Conservation (phyloP, 108 stramenopile genomes). For the Craspedostauros australis region DNA sequence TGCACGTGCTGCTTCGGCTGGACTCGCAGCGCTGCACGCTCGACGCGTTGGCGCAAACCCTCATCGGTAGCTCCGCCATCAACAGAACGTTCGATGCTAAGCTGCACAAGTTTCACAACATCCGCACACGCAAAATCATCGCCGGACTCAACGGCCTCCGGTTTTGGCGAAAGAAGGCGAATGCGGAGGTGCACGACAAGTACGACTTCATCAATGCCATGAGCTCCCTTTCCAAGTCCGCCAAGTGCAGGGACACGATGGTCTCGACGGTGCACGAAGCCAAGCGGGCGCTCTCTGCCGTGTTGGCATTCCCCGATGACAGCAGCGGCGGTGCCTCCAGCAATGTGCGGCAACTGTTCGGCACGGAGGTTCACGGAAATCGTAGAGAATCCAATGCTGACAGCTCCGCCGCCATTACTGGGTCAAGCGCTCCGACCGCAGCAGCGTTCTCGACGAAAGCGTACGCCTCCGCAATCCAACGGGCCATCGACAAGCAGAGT, state of each 20-base stretch:
- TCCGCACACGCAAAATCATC: too few relatives aligned
- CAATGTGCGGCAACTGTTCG: too few relatives aligned
- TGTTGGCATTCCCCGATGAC: slow-evolving; percentile 19
- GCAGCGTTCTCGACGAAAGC: not conserved
- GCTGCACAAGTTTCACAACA: too few relatives aligned
- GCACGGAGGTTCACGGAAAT: not conserved
- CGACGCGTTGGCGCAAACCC: too few relatives aligned
- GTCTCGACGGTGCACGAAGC: slow-evolving; percentile 35
- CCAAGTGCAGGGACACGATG: slow-evolving; percentile 6
- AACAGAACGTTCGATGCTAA: too few relatives aligned
- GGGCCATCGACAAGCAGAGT: not conserved
- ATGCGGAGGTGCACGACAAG: not conserved
- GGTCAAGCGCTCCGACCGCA: not conserved
- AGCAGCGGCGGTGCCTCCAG: not conserved
- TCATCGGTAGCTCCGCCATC: too few relatives aligned
- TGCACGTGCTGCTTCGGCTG: too few relatives aligned
- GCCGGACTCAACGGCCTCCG: not conserved
- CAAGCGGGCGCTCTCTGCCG: slow-evolving; percentile 14
- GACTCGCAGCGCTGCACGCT: too few relatives aligned
- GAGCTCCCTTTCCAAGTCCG: slow-evolving; percentile 10
- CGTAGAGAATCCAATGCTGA: not conserved
- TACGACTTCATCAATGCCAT: slow-evolving; percentile 25
- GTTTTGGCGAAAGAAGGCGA: not conserved
- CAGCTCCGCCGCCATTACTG: not conserved
- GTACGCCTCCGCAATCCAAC: slow-evolving; percentile 5